Evolutionary conservation across 305 asterid genomes (phyloP), one percentile per base, ranked within the genome.

Genomic region (Fraxinus sp.): DNA sequence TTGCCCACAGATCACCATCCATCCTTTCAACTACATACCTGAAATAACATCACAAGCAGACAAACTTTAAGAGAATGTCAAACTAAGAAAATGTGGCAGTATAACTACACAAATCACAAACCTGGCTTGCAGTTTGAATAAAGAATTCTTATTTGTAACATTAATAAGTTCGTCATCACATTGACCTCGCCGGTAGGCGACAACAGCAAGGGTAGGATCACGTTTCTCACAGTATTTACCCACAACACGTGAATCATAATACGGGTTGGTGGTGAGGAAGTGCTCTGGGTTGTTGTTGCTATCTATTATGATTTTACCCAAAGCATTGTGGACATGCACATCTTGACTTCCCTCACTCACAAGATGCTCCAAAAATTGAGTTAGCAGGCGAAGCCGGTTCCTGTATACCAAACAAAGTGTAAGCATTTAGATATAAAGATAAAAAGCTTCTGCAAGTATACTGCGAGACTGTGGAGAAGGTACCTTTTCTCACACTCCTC

Each of bases 331-430:
- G 39, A 97, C 99, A 81, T 97, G 99, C 73, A 97, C 99, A 88
- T 97, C 99, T 86, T 97, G 99, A 89, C 98, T 94, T 88, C 99
- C 99, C 88, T 97, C 99, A 75, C 97, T 94, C 92, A 97, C 99
- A 85, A 97, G 98, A 91, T 94, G 98, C 95, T 97, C 99, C 96
- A 94, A 85, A 84, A 97, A 97, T 77, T 97, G 99, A 81, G 99
- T 93, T 78, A 97, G 97, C 77, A 97, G 87, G 78, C 99, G 99
- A 83, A 97, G 98, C 46, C 98, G 98, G 80, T 97, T 97, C 97
- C 99, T 97, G 91, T 79, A 85, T 57, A 46, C 74, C 87, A 87
- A 44, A n/a, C 80, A 86, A 41, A 41, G 35, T 20, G 35, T 74
- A 80, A 87, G 79, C 76, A 84, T 80, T 35, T 28, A 5, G 75